Base-by-base conservation (phyloP, 78 protist genomes). In the Dictyostelium intermedium region DNA sequence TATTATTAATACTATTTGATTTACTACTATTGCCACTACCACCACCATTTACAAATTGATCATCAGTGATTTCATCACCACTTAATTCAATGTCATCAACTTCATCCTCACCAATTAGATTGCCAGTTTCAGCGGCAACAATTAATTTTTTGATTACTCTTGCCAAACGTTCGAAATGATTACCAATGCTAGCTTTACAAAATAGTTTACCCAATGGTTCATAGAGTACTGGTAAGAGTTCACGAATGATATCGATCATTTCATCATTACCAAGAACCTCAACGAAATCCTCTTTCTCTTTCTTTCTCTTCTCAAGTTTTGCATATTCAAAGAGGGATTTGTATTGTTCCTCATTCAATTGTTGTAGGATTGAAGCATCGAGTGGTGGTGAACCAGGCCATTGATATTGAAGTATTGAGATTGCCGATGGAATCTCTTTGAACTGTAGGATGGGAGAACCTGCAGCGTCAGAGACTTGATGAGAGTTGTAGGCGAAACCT, bases 201-300 rank as follows among this genome's bases (percentile, higher is more conserved):
- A 89, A 89, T 3, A 89, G 13, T 47, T 89, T 89, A 16, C 94
- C 94, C 23, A 89, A 77, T 47, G 94, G 94, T 32, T 89, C 94
- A 69, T 89, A 89, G 35, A 89, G 82, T 2, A 89, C 94, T 9
- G 94, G 94, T 18, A 89, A n/a, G 20, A 89, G 41, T 35, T 89
- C 94, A 35, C 87, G 45, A 47, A 89, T 89, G 14, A 89, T 89
- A 1, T 89, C 94, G 14, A 89, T 89, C 85, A 89, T 89, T 35
- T 89, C 94, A 14, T 89, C 94, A 27, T 89, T 79, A 6, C 94
- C 94, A 5, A 89, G 27, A 0, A 89, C 20, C 6, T 89, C 94
- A 56, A 89, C 84, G 73, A 89, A 89, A 81, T 89, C 94, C 9
- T 78, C 47, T 39, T 89, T 89, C 56, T 89, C 94, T 43, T 80